Evolutionary conservation across 768 basidiomycete genomes (phyloP).

Genomic region (Asterophora parasitica): DNA sequence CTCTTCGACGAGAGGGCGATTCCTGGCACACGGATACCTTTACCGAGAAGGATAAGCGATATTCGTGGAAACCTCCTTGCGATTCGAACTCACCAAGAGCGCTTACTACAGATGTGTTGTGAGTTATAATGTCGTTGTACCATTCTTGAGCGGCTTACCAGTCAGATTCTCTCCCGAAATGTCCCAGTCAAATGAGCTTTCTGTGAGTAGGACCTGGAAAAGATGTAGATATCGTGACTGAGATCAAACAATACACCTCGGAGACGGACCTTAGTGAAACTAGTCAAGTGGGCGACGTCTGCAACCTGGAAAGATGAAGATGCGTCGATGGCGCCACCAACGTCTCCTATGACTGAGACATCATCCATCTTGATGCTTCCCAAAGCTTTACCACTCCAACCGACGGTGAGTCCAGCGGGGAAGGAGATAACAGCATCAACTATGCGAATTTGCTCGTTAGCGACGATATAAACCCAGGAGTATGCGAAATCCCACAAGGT

Average conservation of each 20-base stretch:
- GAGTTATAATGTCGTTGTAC: background rate
- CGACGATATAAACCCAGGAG: background rate
- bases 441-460: constrained; percentile 15
- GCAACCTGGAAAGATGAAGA: constrained; percentile 55
- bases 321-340: constrained; percentile 55
- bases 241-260: background rate
- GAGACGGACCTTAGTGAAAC: constrained; percentile 53
- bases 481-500: constrained; percentile 47
- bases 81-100: constrained; percentile 41
- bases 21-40: constrained; percentile 54
- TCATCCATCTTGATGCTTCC: constrained; percentile 59
- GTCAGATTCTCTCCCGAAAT: constrained; percentile 63
- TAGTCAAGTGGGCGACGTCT: constrained; percentile 50
- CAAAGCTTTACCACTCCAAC: constrained; percentile 53
- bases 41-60: background rate
- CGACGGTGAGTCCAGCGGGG: constrained; percentile 53
- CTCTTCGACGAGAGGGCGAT: constrained; percentile 51
- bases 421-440: constrained; percentile 71
- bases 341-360: constrained; percentile 53
- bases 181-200: constrained; percentile 65
- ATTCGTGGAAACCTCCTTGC: background rate
- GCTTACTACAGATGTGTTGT: constrained; percentile 33
- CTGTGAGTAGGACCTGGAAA: constrained; percentile 47
- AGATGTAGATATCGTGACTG: background rate
- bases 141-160: constrained; percentile 28